Base-by-base conservation (phyloP, 1,284 basidiomycete species). In the Irpex sp. region DNA sequence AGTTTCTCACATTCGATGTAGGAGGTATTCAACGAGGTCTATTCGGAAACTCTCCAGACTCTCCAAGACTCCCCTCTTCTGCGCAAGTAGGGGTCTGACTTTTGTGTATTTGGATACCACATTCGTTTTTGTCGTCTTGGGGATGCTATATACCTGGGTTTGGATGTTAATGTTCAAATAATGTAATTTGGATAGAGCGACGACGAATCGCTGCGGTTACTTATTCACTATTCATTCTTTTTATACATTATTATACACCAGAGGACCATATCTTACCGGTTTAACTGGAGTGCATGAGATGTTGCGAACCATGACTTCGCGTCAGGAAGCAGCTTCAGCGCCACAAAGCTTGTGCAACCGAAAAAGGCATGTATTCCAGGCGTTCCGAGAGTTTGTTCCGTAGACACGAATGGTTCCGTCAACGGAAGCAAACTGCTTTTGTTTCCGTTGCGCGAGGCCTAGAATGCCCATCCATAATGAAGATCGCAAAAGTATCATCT, bases 21-120 rank as follows among this genome's bases (percentile, higher is more conserved):
- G 84, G 81, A 81, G 59, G 75, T 87, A 62, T 78, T 88, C 47
- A 69, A 73, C 62, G 84, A 86, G 67, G 70, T 88, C 21, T 77
- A 82, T 63, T 55, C 37, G 17, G 64, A 63, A 15, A 52, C 64
- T 17, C 61, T 65, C 34, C 47, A 63, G 59, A 55, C 31, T 59
- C 62, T 65, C 21, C 51, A 55, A 19, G 38, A 57, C 26, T 40
- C 49, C 5, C 57, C 61, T 26, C 56, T 48, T 7, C 56, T 62
- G 11, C 19, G 47, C 26, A 58, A 58, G 36, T 62, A 52, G 58
- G 17, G 17, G 8, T 17, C n/a, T 17, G 13, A 13, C 9, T 21
- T 9, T 52, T 52, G 44, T 47, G 11, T 15, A 47, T 47, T 47
- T 15, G 44, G 13, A 47, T 47, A 47, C 17, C 44, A 17, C 44